A percentile compares a stretch with the other conserved stretches of the same genome.
These are phyloP conservation scores for Amylostereum chailletii DNA, from an alignment of 1,284 basidiomycete genomes.

Conservation along the genomic window DNA sequence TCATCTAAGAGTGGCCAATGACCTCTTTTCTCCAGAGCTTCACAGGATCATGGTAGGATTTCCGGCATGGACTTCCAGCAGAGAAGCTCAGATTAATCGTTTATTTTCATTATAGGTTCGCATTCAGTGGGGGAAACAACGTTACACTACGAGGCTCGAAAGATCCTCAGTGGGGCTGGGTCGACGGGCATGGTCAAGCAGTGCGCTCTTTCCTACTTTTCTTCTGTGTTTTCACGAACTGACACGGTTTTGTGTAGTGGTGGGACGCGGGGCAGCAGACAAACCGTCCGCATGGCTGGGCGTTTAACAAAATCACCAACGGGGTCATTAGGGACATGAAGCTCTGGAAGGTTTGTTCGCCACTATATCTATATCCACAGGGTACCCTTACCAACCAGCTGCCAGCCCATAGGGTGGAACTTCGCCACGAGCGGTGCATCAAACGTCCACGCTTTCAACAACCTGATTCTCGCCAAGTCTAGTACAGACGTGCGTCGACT, in stretches of 20 bases:
- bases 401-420: conserved; percentile 49
- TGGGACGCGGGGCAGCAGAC: conserved; percentile 47
- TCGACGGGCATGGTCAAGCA: conserved; percentile 50
- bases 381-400: background rate
- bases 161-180: conserved; percentile 53
- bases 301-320: conserved; percentile 41
- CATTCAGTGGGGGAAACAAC: conserved; percentile 45
- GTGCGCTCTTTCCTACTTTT: conserved; percentile 20
- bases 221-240: background rate
- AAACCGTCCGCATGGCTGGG: conserved; percentile 47
- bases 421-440: conserved; percentile 41
- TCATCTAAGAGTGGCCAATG: background rate
- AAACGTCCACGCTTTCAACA: conserved; percentile 45
- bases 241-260: conserved; percentile 30
- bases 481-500: conserved; percentile 19
- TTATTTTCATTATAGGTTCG: conserved; percentile 27
- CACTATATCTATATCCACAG: background rate
- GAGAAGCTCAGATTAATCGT: background rate
- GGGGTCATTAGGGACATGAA: conserved; percentile 52
- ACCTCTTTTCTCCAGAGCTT: conserved; percentile 24
- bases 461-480: conserved; percentile 43
- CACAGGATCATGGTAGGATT: conserved; percentile 37
- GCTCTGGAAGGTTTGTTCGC: conserved; percentile 39
- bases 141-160: conserved; percentile 46
- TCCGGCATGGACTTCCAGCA: background rate